phyloP scores from a whole-genome alignment of 441 rosid genomes.

The Croton laevigatus region DNA sequence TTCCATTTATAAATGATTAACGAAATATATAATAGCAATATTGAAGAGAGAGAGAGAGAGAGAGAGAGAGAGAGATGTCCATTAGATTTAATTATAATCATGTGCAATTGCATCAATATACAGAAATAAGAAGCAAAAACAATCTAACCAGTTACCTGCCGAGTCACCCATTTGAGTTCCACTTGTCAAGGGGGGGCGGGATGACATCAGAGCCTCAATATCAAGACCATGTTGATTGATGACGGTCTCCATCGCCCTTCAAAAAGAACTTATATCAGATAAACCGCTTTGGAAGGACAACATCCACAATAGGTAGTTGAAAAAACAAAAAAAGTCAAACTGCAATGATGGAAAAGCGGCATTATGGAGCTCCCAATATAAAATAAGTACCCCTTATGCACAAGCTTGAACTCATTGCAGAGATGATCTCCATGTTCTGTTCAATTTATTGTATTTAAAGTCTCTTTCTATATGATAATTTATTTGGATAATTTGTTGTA shows the following conservation, averaged over 20 bases:
- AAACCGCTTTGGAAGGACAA: conserved; percentile 2
- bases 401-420: background rate
- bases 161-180: conserved; percentile 79
- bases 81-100: background rate
- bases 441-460: background rate
- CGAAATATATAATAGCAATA: conserved; percentile 6
- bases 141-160: conserved; percentile 49
- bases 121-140: conserved; percentile 10
- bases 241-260: conserved; percentile 99
- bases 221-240: conserved; percentile 90
- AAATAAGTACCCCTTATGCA: background rate
- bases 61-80: too few relatives aligned
- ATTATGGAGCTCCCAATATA: background rate
- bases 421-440: background rate
- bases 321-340: background rate
- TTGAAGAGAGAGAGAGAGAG: background rate
- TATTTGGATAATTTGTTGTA: too few relatives aligned
- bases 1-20: conserved; percentile 18
- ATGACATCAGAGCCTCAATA: conserved; percentile 80
- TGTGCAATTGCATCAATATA: background rate
- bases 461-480: background rate
- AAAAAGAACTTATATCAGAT: conserved; percentile 29
- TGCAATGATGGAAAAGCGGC: background rate
- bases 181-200: conserved; percentile 64
- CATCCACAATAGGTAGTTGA: background rate